Evolutionary conservation across 768 basidiomycete species (phyloP), one percentile per base, ranked within the genome.

Genomic region (Goffeauzyma gilvescens): DNA sequence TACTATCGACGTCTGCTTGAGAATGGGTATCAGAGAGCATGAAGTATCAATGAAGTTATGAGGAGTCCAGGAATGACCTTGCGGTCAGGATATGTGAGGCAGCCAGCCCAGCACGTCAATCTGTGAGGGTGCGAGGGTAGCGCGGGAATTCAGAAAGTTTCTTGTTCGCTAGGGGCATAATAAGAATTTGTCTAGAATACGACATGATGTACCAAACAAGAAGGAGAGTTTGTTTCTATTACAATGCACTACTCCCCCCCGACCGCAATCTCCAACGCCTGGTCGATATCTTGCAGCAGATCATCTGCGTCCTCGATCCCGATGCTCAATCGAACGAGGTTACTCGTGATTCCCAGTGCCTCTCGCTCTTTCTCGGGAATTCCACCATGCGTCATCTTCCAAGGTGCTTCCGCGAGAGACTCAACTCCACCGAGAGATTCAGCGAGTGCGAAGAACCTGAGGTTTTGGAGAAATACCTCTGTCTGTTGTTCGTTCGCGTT

Each of bases 371-470:
- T 60, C 13, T 50, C 53, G 0, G 62, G 57, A 12, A 65, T 40
- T 18, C 45, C 39, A 48, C 74, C 77, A 60, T 93, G 89, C 6
- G 85, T 90, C 87, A 93, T 93, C 64, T 69, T 67, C 32, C 77
- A 75, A 0, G 87, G 89, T 33, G 81, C 70, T 62, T 95, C 87
- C 0, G 81, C 81, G 25, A 95, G 65, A 60, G 76, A 79, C 71
- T 96, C 90, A 5, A 93, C 83, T 0, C 87, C 90, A 1, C 90
- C 90, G 4, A 95, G 65, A 20, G 75, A 77, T 71, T 89, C 87
- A 0, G 87, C 89, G 10, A 95, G 69, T 20, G 76, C 71, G 55
- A 87, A 86, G 25, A 89, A 57, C 21, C 72, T 62, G 4, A 75
- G 69, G 0, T 72, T 60, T 0, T 72, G 73, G 43, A 89, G 59